phyloP scores from a whole-genome alignment of 108 stramenopile species.

The Chaetoceros tenuissimus region DNA sequence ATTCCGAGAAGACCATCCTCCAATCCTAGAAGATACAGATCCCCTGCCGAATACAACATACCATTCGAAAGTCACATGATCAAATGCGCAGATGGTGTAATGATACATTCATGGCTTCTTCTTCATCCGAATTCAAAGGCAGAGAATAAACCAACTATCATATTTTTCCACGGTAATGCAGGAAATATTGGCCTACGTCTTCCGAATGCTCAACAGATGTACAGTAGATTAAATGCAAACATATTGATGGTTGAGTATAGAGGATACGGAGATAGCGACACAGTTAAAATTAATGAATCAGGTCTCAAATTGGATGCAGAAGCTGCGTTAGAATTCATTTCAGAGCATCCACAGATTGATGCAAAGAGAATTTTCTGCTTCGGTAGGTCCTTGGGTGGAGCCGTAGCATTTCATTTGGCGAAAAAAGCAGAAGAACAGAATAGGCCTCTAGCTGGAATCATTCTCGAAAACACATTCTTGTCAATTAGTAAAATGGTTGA shows the following conservation, averaged over 20 bases:
- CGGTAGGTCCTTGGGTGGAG: slow-evolving; percentile 88
- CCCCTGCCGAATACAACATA: slow-evolving; percentile 50
- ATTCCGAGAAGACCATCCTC: slow-evolving; percentile 45
- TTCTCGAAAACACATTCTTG: slow-evolving; percentile 95
- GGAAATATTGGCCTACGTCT: slow-evolving; percentile 94
- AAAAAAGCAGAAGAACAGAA: slow-evolving; percentile 41
- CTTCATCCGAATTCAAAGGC: slow-evolving; percentile 37
- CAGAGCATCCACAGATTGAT: slow-evolving; percentile 48
- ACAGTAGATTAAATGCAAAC: slow-evolving; percentile 52
- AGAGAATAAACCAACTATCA: slow-evolving; percentile 56
- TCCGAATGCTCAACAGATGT: slow-evolving; percentile 78
- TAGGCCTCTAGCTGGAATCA: slow-evolving; percentile 63
- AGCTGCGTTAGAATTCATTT: slow-evolving; percentile 48
- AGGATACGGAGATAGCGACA: slow-evolving; percentile 80
- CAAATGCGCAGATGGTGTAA: slow-evolving; percentile 46
- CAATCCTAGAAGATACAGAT: slow-evolving; percentile 65
- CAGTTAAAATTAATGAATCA: slow-evolving; percentile 54
- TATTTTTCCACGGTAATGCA: slow-evolving; percentile 98
- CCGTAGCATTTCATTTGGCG: slow-evolving; percentile 85
- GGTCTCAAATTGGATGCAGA: slow-evolving; percentile 85
- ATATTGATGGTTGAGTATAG: slow-evolving; percentile 90
- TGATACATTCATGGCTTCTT: slow-evolving; percentile 81
- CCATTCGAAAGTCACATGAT: slow-evolving; percentile 61
- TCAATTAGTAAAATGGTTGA: slow-evolving; percentile 91
- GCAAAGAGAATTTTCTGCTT: slow-evolving; percentile 64